phyloP scores from a whole-genome alignment of 768 basidiomycete species.

The Tylopilus subfusipes region DNA sequence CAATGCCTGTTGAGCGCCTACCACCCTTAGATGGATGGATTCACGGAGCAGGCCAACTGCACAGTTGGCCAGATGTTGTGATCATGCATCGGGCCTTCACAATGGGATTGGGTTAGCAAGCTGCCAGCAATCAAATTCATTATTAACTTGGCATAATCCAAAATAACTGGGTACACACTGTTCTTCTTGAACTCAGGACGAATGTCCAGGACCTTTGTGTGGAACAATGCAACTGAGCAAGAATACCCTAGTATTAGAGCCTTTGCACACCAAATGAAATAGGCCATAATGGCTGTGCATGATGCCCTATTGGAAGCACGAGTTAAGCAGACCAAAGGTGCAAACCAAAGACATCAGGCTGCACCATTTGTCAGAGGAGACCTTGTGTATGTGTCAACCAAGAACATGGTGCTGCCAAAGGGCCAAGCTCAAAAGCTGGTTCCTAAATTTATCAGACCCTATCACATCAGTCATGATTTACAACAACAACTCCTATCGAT shows the following conservation, averaged over 20 bases:
- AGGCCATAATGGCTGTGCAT: conserved; percentile 31
- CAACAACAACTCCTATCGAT: neutral
- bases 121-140: conserved; percentile 19
- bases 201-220: conserved; percentile 14
- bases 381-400: too few relatives aligned
- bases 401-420: neutral
- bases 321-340: too few relatives aligned
- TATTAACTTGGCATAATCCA: conserved; percentile 12
- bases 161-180: conserved; percentile 17
- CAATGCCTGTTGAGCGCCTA: neutral
- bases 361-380: too few relatives aligned
- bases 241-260: conserved; percentile 28
- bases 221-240: conserved; percentile 6
- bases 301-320: conserved; percentile 10
- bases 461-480: neutral
- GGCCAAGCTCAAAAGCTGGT: neutral
- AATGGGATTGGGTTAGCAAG: conserved; percentile 15
- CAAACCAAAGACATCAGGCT: too few relatives aligned
- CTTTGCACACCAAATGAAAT: conserved; percentile 27
- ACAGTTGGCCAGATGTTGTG: neutral
- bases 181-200: conserved; percentile 16
- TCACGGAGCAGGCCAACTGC: neutral
- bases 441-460: neutral
- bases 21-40: neutral
- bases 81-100: neutral